Conservation (phyloP, 2,329 filamentous ascomycete genomes). For the Sarocladiaceae sp. region DNA sequence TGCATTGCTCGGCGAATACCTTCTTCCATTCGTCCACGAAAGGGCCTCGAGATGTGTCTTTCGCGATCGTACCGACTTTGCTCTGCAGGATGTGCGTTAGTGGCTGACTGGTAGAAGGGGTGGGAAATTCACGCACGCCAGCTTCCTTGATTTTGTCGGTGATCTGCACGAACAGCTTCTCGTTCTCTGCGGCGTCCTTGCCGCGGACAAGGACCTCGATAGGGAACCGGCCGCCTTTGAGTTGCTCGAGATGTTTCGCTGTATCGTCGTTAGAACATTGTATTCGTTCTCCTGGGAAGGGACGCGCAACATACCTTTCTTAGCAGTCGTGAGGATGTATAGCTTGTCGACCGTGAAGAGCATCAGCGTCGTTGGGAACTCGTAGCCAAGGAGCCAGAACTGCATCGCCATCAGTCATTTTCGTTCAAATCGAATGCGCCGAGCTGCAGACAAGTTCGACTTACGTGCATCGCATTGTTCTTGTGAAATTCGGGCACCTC, state of each 20-base stretch:
- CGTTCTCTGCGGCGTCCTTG: constrained; percentile 88
- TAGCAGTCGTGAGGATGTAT: constrained; percentile 91
- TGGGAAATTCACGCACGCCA: constrained; percentile 61
- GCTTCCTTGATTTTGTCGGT: constrained; percentile 81
- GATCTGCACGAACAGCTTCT: constrained; percentile 82
- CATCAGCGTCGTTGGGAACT: constrained; percentile 94
- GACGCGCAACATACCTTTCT: constrained; percentile 67
- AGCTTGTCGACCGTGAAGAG: constrained; percentile 83
- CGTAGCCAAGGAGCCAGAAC: constrained; percentile 98
- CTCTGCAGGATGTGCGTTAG: constrained; percentile 47
- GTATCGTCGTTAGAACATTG: constrained; percentile 26
- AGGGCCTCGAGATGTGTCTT: constrained; percentile 79
- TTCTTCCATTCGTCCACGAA: constrained; percentile 98
- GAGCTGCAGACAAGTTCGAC: constrained; percentile 23
- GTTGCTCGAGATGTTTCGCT: constrained; percentile 89
- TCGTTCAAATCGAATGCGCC: background rate
- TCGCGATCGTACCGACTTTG: constrained; percentile 82
- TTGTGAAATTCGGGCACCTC: constrained; percentile 86
- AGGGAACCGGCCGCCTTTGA: constrained; percentile 88
- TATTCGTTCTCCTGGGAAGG: background rate
- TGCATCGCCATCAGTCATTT: constrained; percentile 33
- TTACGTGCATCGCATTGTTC: constrained; percentile 92
- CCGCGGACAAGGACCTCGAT: constrained; percentile 88
- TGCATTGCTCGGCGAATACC: constrained; percentile 69
- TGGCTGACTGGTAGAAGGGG: background rate